Base-by-base conservation (phyloP, 2,329 filamentous ascomycete genomes). In the Cryphonectria radicalis region DNA sequence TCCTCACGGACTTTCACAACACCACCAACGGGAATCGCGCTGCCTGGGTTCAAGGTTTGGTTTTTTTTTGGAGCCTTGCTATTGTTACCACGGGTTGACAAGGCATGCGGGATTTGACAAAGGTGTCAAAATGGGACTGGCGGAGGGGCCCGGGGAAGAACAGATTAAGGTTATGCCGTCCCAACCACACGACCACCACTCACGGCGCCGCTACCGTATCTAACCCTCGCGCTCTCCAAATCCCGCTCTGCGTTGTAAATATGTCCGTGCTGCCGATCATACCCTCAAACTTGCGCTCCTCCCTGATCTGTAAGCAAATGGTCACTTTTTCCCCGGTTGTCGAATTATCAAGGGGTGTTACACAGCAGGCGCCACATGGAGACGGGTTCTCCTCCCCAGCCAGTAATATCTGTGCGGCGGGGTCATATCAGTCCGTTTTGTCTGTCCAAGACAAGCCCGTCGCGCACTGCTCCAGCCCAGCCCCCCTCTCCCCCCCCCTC, bases 21-120 rank as follows among this genome's bases (percentile, higher is more conserved):
- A 62, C 59, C 32, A 62, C 59, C 59, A n/a, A 62, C 59, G n/a
- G 59, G 59, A 19, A 40, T 35, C n/a, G 32, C 46, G 22, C 7
- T 22, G 17, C 7, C 22, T n/a, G 46, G 22, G 46, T 11, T n/a
- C 19, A 50, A 50, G 46, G 22, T 50, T 10, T 50, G 46, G 46
- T n/a, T n/a, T 2, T 4, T 4, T 0, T n/a, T n/a, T 8, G 46
- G 19, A 50, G 46, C 46, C 46, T 22, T 50, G 6, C 7, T 4
- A n/a, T 11, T 50, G 19, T 2, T 50, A 50, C 1, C 22, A 11
- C 43, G 14, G 22, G 19, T 3, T 3, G 6, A 2, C 7, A 10
- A n/a, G n/a, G 46, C 19, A n/a, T n/a, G 4, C 53, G 28, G 3
- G 53, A 57, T 13, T 7, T 17, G 53, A 14, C 53, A 57, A n/a